Conservation (phyloP, 495 filamentous ascomycete species). For the Penicillium samsonianum region DNA sequence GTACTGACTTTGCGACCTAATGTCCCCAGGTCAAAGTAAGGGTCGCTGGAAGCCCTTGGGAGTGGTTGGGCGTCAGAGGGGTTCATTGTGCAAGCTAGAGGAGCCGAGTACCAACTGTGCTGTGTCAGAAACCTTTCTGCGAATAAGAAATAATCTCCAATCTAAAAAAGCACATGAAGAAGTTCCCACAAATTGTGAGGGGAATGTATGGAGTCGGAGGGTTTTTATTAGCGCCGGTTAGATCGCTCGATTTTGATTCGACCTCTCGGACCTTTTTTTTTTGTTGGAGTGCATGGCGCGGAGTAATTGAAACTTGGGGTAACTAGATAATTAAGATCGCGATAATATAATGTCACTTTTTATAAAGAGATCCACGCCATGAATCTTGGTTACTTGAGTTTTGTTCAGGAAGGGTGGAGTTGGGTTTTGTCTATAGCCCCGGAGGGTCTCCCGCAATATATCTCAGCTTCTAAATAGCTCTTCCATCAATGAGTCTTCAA, state of each 20-base stretch:
- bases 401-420: too few species aligned
- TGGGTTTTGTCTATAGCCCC: neutral
- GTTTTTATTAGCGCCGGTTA: slow-evolving; percentile 14
- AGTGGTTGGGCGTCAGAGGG: neutral
- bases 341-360: too few species aligned
- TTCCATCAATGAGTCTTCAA: slow-evolving; percentile 19
- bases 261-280: slow-evolving; percentile 20
- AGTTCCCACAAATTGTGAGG: slow-evolving; percentile 4
- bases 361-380: neutral
- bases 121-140: neutral
- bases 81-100: slow-evolving; percentile 6
- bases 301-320: too few species aligned
- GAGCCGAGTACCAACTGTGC: neutral
- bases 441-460: neutral
- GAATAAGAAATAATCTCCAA: neutral
- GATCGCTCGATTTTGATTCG: slow-evolving; percentile 13
- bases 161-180: slow-evolving; percentile 7
- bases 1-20: slow-evolving; percentile 49
- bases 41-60: slow-evolving; percentile 18
- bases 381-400: too few species aligned
- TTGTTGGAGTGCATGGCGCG: too few species aligned
- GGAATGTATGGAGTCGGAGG: slow-evolving; percentile 17
- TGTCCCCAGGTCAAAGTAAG: slow-evolving; percentile 58
- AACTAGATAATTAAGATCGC: too few species aligned
- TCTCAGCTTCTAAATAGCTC: neutral